Base-by-base conservation (phyloP, 495 filamentous ascomycete species). In the Penicillium waksmanii region DNA sequence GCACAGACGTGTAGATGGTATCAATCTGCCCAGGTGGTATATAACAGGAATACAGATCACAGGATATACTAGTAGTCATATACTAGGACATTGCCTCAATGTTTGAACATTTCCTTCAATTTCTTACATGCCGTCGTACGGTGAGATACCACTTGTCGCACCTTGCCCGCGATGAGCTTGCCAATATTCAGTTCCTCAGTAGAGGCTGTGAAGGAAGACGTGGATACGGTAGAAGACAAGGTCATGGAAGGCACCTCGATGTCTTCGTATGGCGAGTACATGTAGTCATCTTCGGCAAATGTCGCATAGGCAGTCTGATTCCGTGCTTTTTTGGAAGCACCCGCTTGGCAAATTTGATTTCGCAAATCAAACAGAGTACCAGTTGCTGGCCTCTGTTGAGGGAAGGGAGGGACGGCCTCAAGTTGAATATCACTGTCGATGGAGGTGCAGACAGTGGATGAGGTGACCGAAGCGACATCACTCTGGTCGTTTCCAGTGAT, bases 351-450 rank as follows among this genome's bases (percentile, higher is more conserved):
- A 15, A 58, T 58, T 27, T 58, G 56, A 43, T 47, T 36, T n/a
- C 43, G 50, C 33, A 58, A 40, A 35, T 38, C 52, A 36, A 51
- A 49, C 21, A 58, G 55, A 51, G 50, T 40, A 21, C 48, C 21
- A 17, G 21, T n/a, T 21, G 49, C n/a, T n/a, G 17, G 42, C n/a
- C 8, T 36, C 15, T 43, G 55, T 27, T 62, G 43, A 3, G 55
- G 55, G 46, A 46, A 59, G n/a, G 55, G 61, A 21, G 52, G 52
- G 2, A 51, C 6, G 2, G 31, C 46, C 61, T 63, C 61, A 15
- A 63, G 27, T 10, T 51, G 51, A 1, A 55, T 10, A 17, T 25
- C 21, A 31, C 44, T 35, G 49, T 48, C 46, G 18, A 27, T 23
- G 18, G 46, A 48, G 18, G 21, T 13, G 21, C 46, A 23, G 21